Conservation (phyloP, 2,329 filamentous ascomycete species). For the Annulohypoxylon truncatum region DNA sequence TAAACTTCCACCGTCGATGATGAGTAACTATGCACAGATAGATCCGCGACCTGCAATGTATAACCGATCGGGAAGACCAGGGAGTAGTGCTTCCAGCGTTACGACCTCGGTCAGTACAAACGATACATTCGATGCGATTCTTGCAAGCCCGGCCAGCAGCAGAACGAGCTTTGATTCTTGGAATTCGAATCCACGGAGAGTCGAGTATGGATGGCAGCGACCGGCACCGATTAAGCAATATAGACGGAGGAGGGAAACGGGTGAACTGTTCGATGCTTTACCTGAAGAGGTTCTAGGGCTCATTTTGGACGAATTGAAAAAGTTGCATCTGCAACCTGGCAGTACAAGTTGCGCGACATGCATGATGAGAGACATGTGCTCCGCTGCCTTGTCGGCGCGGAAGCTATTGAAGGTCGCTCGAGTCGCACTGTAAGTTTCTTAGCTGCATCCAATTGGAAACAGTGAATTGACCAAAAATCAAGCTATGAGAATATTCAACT, state of each 20-base stretch:
- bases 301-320: slow-evolving; percentile 65
- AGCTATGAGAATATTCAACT: slow-evolving; percentile 70
- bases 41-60: slow-evolving; percentile 45
- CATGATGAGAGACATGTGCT: slow-evolving; percentile 71
- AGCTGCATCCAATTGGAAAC: slow-evolving; percentile 8
- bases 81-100: slow-evolving; percentile 44
- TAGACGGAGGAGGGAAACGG: slow-evolving; percentile 53
- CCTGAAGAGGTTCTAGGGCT: slow-evolving; percentile 69
- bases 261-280: slow-evolving; percentile 66
- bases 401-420: slow-evolving; percentile 65
- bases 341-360: slow-evolving; percentile 71
- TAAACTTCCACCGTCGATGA: slow-evolving; percentile 42
- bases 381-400: slow-evolving; percentile 61
- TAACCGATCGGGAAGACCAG: slow-evolving; percentile 43
- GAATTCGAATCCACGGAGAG: slow-evolving; percentile 49
- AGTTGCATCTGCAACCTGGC: slow-evolving; percentile 60
- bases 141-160: slow-evolving; percentile 51
- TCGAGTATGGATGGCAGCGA: slow-evolving; percentile 50
- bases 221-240: slow-evolving; percentile 52
- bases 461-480: slow-evolving; percentile 21
- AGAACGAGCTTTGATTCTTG: slow-evolving; percentile 57
- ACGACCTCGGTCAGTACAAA: slow-evolving; percentile 45
- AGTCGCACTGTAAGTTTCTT: slow-evolving; percentile 59
- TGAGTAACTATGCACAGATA: slow-evolving; percentile 49
- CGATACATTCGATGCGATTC: slow-evolving; percentile 48